These are phyloP conservation scores for Plasmodium gonderi DNA, from an alignment of 169 alveolate genomes.

Conservation along the genomic window DNA sequence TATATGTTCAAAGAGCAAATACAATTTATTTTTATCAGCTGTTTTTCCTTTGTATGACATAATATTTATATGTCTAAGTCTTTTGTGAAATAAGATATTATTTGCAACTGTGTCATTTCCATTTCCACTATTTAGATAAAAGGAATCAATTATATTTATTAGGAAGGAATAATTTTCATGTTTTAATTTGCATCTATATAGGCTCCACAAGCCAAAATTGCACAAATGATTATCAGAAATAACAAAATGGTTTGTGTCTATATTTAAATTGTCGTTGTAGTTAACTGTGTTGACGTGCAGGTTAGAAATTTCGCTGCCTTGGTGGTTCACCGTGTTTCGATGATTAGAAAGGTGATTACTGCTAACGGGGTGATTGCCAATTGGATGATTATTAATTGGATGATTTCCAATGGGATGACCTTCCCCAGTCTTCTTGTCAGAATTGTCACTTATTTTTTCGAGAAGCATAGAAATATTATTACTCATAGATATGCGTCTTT, in stretches of 20 bases:
- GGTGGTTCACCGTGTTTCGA: not conserved
- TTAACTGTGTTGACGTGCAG: conserved; percentile 37
- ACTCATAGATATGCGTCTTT: conserved; percentile 20
- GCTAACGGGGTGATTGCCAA: not conserved
- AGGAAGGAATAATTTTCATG: conserved; percentile 48
- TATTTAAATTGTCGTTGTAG: conserved; percentile 47
- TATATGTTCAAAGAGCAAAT: conserved; percentile 42
- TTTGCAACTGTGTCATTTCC: conserved; percentile 62
- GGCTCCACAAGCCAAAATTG: conserved; percentile 27
- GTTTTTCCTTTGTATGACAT: conserved; percentile 63
- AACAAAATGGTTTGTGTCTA: conserved; percentile 53
- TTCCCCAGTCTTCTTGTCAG: conserved; percentile 23
- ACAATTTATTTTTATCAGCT: conserved; percentile 55
- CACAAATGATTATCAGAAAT: conserved; percentile 43
- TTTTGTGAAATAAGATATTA: conserved; percentile 62
- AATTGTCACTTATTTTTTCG: conserved; percentile 39
- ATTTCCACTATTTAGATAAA: conserved; percentile 43
- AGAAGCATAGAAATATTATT: conserved; percentile 53
- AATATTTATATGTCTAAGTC: conserved; percentile 59
- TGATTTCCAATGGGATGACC: not conserved
- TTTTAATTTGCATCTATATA: conserved; percentile 42
- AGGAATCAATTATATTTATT: conserved; percentile 24
- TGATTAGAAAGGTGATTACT: not conserved
- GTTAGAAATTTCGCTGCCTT: not conserved
- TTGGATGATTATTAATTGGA: too few species aligned